A percentile compares a stretch with the other conserved stretches of the same genome.
phyloP scores from a whole-genome alignment of 2,329 filamentous ascomycete genomes.

The Helicocarpus griseus region DNA sequence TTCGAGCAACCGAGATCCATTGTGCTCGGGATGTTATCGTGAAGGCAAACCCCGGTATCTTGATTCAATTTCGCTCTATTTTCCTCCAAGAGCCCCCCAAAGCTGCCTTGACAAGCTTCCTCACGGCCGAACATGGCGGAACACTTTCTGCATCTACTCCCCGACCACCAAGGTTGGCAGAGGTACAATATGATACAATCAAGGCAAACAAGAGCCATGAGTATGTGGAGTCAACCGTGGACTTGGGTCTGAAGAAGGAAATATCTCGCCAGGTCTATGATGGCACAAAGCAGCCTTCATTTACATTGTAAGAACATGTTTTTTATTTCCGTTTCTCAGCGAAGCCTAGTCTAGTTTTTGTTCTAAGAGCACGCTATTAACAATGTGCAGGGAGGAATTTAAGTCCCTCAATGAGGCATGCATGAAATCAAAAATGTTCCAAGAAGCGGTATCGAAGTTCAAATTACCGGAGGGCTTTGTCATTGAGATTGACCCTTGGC shows the following conservation, averaged over 20 bases:
- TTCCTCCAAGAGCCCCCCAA: slow-evolving; percentile 44
- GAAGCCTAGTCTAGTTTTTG: too few species aligned
- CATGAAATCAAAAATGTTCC: slow-evolving; percentile 43
- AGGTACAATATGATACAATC: slow-evolving; percentile 43
- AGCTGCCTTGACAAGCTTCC: slow-evolving; percentile 37
- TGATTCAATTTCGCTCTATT: slow-evolving; percentile 42
- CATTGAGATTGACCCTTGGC: slow-evolving; percentile 47
- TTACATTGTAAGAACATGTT: slow-evolving; percentile 41
- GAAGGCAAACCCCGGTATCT: slow-evolving; percentile 25
- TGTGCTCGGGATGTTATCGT: slow-evolving; percentile 42
- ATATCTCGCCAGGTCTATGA: slow-evolving; percentile 39
- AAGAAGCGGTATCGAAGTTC: slow-evolving; percentile 42
- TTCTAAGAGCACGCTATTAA: not conserved
- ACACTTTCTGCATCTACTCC: slow-evolving; percentile 26
- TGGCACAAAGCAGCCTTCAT: slow-evolving; percentile 38
- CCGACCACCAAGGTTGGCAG: slow-evolving; percentile 41
- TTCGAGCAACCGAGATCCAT: slow-evolving; percentile 47
- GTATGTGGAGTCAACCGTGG: slow-evolving; percentile 47
- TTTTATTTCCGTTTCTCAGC: too few species aligned
- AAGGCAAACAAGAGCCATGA: slow-evolving; percentile 33
- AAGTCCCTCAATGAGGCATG: slow-evolving; percentile 40
- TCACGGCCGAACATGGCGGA: slow-evolving; percentile 38
- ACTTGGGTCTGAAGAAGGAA: slow-evolving; percentile 34
- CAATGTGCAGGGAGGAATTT: slow-evolving; percentile 35
- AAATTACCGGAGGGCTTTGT: slow-evolving; percentile 47